Evolutionary conservation across 2,329 filamentous ascomycete species (phyloP), one percentile per base, ranked within the genome.

Genomic region (Cyphellophora europaea): DNA sequence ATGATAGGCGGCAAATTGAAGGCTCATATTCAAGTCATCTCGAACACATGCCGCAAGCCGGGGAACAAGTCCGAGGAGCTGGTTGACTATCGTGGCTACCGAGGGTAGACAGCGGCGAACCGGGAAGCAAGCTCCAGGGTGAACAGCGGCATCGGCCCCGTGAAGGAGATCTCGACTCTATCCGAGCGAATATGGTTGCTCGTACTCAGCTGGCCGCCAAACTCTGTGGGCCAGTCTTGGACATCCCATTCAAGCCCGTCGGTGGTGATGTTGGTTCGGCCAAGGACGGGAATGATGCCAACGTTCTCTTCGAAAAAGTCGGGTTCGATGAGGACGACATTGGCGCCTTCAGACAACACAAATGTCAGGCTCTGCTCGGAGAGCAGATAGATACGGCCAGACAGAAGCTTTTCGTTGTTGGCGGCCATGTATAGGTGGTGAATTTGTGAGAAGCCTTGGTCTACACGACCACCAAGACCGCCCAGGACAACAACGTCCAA

Each of bases 221-320:
- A 82, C 50, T 73, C 67, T 1, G 82, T 94, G 45, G 72, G 62
- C 87, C 89, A 94, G 41, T 85, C 66, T 40, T 68, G 55, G 2
- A 98, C 83, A 59, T 98, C 87, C 91, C 91, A 98, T 54, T 93
- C 79, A 13, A 96, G 65, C 0, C 91, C 91, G 11, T 66, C 62
- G 0, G 85, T 93, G 5, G 77, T 80, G 49, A 98, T 86, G n/a
- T 70, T 58, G 30, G 83, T 80, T 3, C 79, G 74, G n/a, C 79
- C 83, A 37, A 78, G 81, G 14, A 96, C 62, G 0, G 91, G 91
- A 25, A 98, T 66, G 43, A 98, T 83, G 6, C 91, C 91, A 18
- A 93, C 72, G 53, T 93, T 77, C 54, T 83, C 80, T 5, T 73
- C 83, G 49, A 94, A 83, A 23, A 45, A 49, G 3, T 53, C 53